These are phyloP conservation scores for Erodium trifolium DNA, from an alignment of 441 rosid species.

Conservation along the genomic window DNA sequence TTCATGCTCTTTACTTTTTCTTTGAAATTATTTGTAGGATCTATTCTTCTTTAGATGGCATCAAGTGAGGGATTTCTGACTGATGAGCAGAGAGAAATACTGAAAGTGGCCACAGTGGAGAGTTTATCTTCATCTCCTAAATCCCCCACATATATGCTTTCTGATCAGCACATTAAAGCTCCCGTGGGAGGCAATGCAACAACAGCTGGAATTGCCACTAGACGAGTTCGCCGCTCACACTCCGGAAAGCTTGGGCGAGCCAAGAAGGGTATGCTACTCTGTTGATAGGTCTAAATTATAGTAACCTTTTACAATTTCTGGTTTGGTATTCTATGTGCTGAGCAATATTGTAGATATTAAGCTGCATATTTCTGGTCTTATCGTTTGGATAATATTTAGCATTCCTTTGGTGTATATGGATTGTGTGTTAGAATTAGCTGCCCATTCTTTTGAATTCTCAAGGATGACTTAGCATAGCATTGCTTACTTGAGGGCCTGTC, in stretches of 20 bases:
- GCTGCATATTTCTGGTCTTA: neutral
- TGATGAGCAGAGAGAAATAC: slow-evolving; percentile 70
- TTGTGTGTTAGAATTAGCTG: neutral
- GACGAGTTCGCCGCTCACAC: slow-evolving; percentile 78
- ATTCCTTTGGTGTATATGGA: neutral
- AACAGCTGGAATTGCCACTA: slow-evolving; percentile 49
- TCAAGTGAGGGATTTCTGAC: slow-evolving; percentile 74
- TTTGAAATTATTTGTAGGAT: slow-evolving; percentile 6
- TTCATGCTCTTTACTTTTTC: slow-evolving; percentile 1
- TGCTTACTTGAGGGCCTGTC: neutral
- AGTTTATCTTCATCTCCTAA: slow-evolving; percentile 54
- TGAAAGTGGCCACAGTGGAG: slow-evolving; percentile 62
- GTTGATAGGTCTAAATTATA: neutral
- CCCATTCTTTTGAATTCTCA: neutral
- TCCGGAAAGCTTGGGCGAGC: slow-evolving; percentile 76
- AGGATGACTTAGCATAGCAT: neutral
- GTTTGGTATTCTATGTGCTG: neutral
- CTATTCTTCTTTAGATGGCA: slow-evolving; percentile 40
- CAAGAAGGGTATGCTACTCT: slow-evolving; percentile 59
- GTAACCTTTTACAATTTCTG: neutral
- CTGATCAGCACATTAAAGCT: slow-evolving; percentile 53
- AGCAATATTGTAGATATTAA: neutral
- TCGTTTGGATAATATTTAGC: neutral
- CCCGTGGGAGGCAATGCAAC: slow-evolving; percentile 59
- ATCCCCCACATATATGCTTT: slow-evolving; percentile 49